These are phyloP conservation scores for Boletus eberwhitei DNA, from an alignment of 768 basidiomycete genomes.

Conservation along the genomic window DNA sequence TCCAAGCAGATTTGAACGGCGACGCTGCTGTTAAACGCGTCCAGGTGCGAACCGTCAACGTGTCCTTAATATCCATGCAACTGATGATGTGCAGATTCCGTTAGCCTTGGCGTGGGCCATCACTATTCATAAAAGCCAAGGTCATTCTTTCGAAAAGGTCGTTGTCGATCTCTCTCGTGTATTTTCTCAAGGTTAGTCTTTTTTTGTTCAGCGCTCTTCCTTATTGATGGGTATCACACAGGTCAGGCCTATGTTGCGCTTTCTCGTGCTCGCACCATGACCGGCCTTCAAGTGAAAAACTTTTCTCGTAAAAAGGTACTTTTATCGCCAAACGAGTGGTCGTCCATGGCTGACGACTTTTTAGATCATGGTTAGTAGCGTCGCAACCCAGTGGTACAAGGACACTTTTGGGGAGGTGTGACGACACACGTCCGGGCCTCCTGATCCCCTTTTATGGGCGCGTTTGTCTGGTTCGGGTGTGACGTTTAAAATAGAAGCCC, in stretches of 20 bases:
- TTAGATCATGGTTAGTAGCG: background rate
- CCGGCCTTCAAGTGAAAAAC: background rate
- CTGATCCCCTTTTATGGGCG: too few relatives aligned
- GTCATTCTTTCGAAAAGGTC: background rate
- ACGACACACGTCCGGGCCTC: too few relatives aligned
- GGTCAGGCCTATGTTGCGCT: too few relatives aligned
- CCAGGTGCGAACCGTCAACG: too few relatives aligned
- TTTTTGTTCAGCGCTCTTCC: too few relatives aligned
- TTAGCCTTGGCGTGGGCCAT: background rate
- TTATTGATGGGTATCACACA: background rate
- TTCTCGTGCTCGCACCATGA: background rate
- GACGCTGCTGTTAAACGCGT: background rate
- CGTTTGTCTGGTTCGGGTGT: too few relatives aligned
- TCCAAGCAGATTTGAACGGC: background rate
- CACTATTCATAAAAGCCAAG: background rate
- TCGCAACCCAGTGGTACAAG: background rate
- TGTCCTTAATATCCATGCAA: too few relatives aligned
- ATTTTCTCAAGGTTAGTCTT: background rate
- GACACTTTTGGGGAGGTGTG: background rate
- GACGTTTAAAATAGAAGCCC: too few relatives aligned
- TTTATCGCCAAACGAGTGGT: accelerated
- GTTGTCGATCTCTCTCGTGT: background rate
- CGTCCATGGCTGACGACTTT: background rate
- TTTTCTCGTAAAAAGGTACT: background rate
- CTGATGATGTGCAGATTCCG: too few relatives aligned